phyloP scores from a whole-genome alignment of 306 rosid genomes.

The Corylus avellana region DNA sequence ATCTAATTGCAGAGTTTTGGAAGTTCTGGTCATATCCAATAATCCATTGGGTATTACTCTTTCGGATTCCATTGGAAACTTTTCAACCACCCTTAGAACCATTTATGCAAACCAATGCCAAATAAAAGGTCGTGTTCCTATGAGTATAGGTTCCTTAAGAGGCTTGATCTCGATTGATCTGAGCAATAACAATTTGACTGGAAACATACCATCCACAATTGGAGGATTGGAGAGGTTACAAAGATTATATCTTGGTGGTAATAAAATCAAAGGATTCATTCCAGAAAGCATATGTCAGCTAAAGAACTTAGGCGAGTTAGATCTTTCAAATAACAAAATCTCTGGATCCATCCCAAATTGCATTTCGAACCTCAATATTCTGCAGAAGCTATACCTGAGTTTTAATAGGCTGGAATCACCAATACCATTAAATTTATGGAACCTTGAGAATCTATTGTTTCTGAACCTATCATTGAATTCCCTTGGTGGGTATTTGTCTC shows the following conservation, averaged over 20 bases:
- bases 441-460: too few species aligned
- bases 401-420: neutral
- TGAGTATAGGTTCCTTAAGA: neutral
- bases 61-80: neutral
- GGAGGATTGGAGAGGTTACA: neutral
- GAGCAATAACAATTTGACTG: neutral
- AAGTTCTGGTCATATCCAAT: accelerated
- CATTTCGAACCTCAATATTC: neutral
- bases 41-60: neutral
- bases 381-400: neutral
- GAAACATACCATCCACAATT: neutral
- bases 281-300: neutral
- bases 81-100: neutral
- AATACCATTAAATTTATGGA: too few species aligned
- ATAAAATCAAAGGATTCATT: neutral
- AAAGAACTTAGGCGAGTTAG: neutral
- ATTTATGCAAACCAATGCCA: neutral
- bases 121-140: neutral
- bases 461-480: too few species aligned
- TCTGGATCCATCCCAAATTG: neutral
- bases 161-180: accelerated
- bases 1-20: neutral
- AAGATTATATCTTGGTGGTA: accelerated
- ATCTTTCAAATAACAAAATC: neutral
- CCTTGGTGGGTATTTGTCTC: too few species aligned